Conservation (phyloP, 225 moss, liverwort and hornwort species). For the Straminergon stramineum region DNA sequence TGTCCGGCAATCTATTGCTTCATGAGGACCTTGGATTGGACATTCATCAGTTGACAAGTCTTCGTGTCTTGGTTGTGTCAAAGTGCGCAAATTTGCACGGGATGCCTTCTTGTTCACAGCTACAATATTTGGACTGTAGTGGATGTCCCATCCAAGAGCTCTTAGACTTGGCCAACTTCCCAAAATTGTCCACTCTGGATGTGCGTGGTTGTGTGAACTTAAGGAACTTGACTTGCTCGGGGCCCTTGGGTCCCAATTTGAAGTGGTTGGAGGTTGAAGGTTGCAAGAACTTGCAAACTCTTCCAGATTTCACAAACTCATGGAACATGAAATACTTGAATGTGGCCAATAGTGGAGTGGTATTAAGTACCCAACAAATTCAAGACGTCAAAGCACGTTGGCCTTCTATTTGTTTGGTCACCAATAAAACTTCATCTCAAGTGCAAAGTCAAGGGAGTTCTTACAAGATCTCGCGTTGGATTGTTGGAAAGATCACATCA, state of each 20-base stretch:
- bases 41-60: too few species aligned
- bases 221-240: background rate
- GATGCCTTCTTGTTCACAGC: too few species aligned
- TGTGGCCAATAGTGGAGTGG: background rate
- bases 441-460: background rate
- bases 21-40: too few species aligned
- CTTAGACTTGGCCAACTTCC: background rate
- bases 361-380: background rate
- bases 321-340: accelerated
- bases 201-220: accelerated
- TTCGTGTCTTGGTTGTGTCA: too few species aligned
- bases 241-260: accelerated
- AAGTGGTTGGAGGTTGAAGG: accelerated
- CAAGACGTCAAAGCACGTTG: background rate
- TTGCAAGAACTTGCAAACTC: background rate
- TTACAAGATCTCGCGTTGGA: too few species aligned
- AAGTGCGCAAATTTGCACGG: too few species aligned
- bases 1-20: too few species aligned
- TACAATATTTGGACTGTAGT: accelerated
- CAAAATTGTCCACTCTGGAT: accelerated
- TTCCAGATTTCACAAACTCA: background rate
- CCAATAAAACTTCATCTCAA: accelerated
- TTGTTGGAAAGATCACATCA: background rate
- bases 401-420: background rate
- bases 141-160: background rate